These are phyloP conservation scores for Dendrobium officinale DNA, from an alignment of 106 monocot species.

Conservation along the genomic window DNA sequence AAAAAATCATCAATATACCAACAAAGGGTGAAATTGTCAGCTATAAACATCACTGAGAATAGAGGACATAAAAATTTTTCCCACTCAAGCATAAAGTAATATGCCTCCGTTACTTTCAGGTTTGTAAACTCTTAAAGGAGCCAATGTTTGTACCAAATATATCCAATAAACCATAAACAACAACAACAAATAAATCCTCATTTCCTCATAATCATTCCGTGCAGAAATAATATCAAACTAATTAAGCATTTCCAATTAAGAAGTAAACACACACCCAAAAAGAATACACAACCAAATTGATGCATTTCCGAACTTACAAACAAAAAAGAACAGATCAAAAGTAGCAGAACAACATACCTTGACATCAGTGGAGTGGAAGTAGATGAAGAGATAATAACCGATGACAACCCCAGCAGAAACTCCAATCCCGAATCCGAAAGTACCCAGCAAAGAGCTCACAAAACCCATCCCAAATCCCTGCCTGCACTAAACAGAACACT, in stretches of 20 bases:
- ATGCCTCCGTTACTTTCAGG: neutral
- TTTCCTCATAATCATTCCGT: neutral
- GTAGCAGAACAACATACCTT: conserved; percentile 27
- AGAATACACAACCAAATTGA: neutral
- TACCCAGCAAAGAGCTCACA: conserved; percentile 44
- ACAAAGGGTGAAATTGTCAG: neutral
- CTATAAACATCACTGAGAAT: neutral
- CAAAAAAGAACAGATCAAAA: neutral
- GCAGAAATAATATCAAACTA: neutral
- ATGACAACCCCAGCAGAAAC: conserved; percentile 54
- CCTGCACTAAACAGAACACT: neutral
- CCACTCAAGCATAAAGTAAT: neutral
- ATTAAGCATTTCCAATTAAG: neutral
- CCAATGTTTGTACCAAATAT: neutral
- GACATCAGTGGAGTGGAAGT: conserved; percentile 60
- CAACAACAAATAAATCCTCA: neutral
- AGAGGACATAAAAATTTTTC: neutral
- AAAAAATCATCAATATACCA: neutral
- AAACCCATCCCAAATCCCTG: conserved; percentile 38
- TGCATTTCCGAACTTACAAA: neutral
- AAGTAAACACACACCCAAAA: neutral
- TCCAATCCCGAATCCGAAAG: conserved; percentile 65
- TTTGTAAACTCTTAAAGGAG: neutral
- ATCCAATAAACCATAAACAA: neutral
- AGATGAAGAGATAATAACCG: conserved; percentile 78